phyloP scores from a whole-genome alignment of 345 rosid genomes.

The Acer yangbiense region DNA sequence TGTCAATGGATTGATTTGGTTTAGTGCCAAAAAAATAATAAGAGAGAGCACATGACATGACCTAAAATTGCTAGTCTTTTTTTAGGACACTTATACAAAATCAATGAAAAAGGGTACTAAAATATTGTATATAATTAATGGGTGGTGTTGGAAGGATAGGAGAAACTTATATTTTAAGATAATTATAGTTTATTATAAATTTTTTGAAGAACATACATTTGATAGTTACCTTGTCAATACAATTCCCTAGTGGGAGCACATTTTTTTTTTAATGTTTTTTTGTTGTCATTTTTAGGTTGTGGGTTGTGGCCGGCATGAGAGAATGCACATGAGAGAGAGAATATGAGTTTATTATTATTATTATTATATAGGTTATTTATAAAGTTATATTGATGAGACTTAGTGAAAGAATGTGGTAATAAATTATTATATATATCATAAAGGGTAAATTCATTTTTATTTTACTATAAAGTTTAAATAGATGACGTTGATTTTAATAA shows the following conservation, averaged over 20 bases:
- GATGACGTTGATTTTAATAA: too few relatives aligned
- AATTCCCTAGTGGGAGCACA: background rate
- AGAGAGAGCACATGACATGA: constrained; percentile 31
- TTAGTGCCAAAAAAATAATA: background rate
- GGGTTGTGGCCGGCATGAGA: background rate
- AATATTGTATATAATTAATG: background rate
- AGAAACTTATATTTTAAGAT: constrained; percentile 3
- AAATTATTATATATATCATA: background rate
- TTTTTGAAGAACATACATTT: background rate
- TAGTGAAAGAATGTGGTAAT: background rate
- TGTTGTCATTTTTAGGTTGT: constrained; percentile 2
- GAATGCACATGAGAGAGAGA: constrained; percentile 2
- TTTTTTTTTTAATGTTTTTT: constrained; percentile 5
- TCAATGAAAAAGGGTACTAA: background rate
- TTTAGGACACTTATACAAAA: background rate
- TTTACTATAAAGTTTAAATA: too few relatives aligned
- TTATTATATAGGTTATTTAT: background rate
- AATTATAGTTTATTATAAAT: background rate
- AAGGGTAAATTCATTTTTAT: background rate
- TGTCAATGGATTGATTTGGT: background rate
- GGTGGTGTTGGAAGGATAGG: background rate
- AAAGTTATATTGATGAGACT: background rate
- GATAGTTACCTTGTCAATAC: background rate
- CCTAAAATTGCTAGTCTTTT: constrained; percentile 19
- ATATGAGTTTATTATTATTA: background rate